phyloP scores from a whole-genome alignment of 2,329 filamentous ascomycete species.

The Neopestalotiopsis sp. region DNA sequence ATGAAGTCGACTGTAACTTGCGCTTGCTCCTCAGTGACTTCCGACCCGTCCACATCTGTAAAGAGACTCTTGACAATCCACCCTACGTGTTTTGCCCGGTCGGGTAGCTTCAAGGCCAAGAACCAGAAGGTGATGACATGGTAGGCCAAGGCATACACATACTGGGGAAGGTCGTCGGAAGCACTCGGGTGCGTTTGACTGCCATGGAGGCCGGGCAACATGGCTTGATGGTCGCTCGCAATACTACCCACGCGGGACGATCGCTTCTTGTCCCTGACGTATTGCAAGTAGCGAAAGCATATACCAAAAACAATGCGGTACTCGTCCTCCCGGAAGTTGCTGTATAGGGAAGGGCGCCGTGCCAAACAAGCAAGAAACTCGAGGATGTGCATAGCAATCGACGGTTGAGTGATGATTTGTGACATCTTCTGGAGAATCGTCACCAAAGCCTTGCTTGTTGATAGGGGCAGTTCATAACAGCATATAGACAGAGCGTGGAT shows the following conservation, averaged over 20 bases:
- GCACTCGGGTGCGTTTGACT: slow-evolving; percentile 36
- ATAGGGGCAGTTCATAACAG: slow-evolving; percentile 89
- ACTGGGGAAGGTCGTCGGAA: slow-evolving; percentile 83
- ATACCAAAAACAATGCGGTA: slow-evolving; percentile 95
- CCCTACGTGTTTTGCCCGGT: slow-evolving; percentile 81
- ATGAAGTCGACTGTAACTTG: slow-evolving; percentile 94
- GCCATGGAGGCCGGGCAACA: slow-evolving; percentile 25
- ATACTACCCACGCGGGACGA: slow-evolving; percentile 49
- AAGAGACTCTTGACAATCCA: slow-evolving; percentile 92
- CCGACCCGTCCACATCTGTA: slow-evolving; percentile 74
- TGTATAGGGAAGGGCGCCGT: slow-evolving; percentile 80
- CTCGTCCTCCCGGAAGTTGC: slow-evolving; percentile 89
- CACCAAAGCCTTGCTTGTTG: slow-evolving; percentile 83
- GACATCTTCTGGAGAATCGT: slow-evolving; percentile 92
- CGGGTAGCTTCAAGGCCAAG: slow-evolving; percentile 81
- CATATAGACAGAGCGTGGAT: slow-evolving; percentile 95
- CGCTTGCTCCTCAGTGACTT: slow-evolving; percentile 87
- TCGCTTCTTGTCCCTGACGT: slow-evolving; percentile 72
- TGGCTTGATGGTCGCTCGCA: slow-evolving; percentile 43
- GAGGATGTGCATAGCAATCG: slow-evolving; percentile 91
- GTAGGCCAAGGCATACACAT: slow-evolving; percentile 91
- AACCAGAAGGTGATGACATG: slow-evolving; percentile 99
- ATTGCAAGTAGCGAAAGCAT: slow-evolving; percentile 91
- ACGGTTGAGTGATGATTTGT: slow-evolving; percentile 91
- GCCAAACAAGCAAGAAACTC: slow-evolving; percentile 93